Conservation (phyloP, 2,329 filamentous ascomycete species). For the Fulvia fulva region DNA sequence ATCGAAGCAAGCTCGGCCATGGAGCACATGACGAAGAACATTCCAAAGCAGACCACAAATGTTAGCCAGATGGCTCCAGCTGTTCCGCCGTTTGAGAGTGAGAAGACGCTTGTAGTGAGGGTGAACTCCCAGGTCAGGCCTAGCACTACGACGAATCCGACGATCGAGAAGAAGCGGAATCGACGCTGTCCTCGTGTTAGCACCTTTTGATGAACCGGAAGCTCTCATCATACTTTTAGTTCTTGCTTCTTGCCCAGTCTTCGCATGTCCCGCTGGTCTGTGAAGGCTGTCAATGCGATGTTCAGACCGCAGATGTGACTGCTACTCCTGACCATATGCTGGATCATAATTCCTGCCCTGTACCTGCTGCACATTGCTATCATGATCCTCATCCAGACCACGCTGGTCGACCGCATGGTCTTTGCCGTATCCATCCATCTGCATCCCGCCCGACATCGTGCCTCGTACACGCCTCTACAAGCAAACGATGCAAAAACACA, state of each 20-base stretch:
- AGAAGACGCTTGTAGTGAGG: neutral
- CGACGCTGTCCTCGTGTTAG: slow-evolving; percentile 17
- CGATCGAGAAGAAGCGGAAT: slow-evolving; percentile 22
- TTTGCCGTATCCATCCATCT: slow-evolving; percentile 4
- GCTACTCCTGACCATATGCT: slow-evolving; percentile 15
- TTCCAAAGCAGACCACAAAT: slow-evolving; percentile 21
- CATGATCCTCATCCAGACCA: slow-evolving; percentile 11
- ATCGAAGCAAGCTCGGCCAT: slow-evolving; percentile 27
- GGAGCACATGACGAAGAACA: slow-evolving; percentile 19
- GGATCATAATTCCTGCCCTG: slow-evolving; percentile 22
- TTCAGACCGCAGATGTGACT: too few species aligned
- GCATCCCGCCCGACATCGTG: neutral
- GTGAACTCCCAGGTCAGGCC: slow-evolving; percentile 23
- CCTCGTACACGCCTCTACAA: neutral
- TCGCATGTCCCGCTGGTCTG: slow-evolving; percentile 22
- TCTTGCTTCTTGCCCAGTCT: slow-evolving; percentile 25
- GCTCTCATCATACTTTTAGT: slow-evolving; percentile 13
- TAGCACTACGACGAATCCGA: slow-evolving; percentile 22
- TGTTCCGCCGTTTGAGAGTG: slow-evolving; percentile 26
- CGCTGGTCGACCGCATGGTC: slow-evolving; percentile 10
- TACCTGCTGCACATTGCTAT: slow-evolving; percentile 18
- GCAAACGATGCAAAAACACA: neutral
- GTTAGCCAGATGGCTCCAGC: slow-evolving; percentile 26
- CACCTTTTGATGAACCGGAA: neutral
- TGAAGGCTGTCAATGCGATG: neutral